A percentile compares a stretch with the other conserved stretches of the same genome.
These are phyloP conservation scores for Pelargonium australe DNA, from an alignment of 441 rosid species.

Conservation along the genomic window DNA sequence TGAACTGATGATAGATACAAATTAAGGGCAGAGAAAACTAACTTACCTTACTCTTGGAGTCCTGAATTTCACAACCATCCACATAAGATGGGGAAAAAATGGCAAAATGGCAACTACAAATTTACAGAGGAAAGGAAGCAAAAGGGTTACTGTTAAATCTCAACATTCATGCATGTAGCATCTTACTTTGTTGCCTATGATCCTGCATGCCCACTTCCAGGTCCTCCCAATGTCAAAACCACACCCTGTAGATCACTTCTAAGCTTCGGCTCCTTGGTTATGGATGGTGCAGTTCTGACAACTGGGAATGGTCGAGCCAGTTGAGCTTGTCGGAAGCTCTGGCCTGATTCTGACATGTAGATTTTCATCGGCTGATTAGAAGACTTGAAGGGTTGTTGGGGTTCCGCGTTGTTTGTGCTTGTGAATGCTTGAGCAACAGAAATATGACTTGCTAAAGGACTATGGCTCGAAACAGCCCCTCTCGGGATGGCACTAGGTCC, in stretches of 20 bases:
- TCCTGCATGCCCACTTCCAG: conserved; percentile 28
- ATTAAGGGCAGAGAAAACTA: background rate
- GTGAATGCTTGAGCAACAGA: conserved; percentile 22
- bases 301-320: conserved; percentile 21
- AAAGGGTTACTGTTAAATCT: no score
- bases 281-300: conserved; percentile 20
- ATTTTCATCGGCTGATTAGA: conserved; percentile 20
- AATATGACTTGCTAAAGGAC: conserved; percentile 24
- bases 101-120: background rate
- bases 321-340: conserved; percentile 22
- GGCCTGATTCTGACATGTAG: conserved; percentile 19
- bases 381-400: conserved; percentile 17
- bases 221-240: conserved; percentile 62
- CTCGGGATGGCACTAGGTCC: conserved; percentile 30
- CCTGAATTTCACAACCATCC: conserved; percentile 6
- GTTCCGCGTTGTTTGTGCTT: conserved; percentile 17
- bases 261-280: conserved; percentile 31
- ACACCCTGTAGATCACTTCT: conserved; percentile 61
- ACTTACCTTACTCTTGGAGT: conserved; percentile 7
- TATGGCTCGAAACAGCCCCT: conserved; percentile 27
- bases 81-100: background rate
- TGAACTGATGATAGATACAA: background rate
- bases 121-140: no score
- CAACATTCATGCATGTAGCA: no score
- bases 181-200: background rate